Conservation (phyloP, 1,284 basidiomycete species). For the Hemileia vastatrix region DNA sequence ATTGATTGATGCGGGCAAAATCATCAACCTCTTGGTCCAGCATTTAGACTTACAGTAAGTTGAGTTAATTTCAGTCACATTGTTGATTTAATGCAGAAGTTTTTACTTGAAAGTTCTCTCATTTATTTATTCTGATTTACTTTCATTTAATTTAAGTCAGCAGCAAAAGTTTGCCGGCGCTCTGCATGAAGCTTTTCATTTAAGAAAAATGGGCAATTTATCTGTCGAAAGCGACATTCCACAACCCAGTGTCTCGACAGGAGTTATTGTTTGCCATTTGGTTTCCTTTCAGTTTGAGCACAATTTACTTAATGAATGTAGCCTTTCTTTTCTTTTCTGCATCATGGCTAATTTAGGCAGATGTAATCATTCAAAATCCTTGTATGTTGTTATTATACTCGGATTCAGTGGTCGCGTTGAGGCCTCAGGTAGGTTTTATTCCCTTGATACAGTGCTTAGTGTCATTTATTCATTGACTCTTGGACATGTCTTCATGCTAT, state of each 20-base stretch:
- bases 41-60: conserved; percentile 55
- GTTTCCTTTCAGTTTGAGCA: no score
- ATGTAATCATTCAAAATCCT: conserved; percentile 12
- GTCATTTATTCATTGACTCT: neutral
- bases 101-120: neutral
- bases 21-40: conserved; percentile 62
- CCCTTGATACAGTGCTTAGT: neutral
- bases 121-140: conserved; percentile 23
- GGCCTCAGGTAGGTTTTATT: conserved; percentile 5
- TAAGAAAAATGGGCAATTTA: conserved; percentile 51
- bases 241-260: no score
- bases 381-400: conserved; percentile 14
- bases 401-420: conserved; percentile 10
- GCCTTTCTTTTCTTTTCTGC: neutral
- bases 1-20: conserved; percentile 55
- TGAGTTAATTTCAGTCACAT: neutral
- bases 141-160: conserved; percentile 46
- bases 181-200: conserved; percentile 55
- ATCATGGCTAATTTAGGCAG: neutral
- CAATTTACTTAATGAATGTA: no score
- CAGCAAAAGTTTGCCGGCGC: conserved; percentile 52
- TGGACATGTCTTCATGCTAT: neutral
- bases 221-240: no score
- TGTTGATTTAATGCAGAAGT: neutral
- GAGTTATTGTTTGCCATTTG: no score